Evolutionary conservation across 2,329 filamentous ascomycete genomes (phyloP).

Genomic region (Beauveria caledonica): DNA sequence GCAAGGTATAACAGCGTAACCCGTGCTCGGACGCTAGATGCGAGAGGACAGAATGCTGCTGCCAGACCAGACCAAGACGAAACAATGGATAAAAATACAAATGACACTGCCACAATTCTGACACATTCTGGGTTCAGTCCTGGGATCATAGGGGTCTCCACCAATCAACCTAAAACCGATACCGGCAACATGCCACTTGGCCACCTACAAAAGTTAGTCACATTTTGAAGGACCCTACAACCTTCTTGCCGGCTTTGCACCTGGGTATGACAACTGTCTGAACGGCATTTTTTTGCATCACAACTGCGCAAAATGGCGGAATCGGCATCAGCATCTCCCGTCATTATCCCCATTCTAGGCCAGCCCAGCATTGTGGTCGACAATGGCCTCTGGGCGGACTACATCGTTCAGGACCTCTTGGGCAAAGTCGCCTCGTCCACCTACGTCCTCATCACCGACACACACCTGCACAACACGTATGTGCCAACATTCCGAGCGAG

Average conservation of each 20-base stretch:
- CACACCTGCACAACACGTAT: constrained; percentile 77
- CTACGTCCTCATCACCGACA: constrained; percentile 94
- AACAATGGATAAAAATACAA: background rate
- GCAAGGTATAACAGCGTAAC: too few relatives aligned
- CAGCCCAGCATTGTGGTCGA: constrained; percentile 88
- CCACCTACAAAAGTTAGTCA: constrained; percentile 5
- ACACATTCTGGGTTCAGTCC: background rate
- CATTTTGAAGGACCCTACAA: background rate
- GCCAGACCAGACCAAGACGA: background rate
- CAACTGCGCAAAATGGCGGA: constrained; percentile 12
- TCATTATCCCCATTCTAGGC: constrained; percentile 71
- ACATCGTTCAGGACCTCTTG: constrained; percentile 74
- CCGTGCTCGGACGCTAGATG: too few relatives aligned
- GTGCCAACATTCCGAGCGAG: constrained; percentile 60
- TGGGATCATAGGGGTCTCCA: background rate
- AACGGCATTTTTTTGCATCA: background rate
- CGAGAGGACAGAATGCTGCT: too few relatives aligned
- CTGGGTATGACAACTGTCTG: constrained; percentile 4
- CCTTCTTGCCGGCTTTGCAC: background rate
- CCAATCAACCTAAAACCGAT: constrained; percentile 1
- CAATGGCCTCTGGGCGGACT: constrained; percentile 79
- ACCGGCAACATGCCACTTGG: background rate
- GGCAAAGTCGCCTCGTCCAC: constrained; percentile 73
- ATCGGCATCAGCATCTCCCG: constrained; percentile 30
- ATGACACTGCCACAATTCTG: too few relatives aligned